phyloP scores from a whole-genome alignment of 441 rosid genomes.

The Croton laevigatus region DNA sequence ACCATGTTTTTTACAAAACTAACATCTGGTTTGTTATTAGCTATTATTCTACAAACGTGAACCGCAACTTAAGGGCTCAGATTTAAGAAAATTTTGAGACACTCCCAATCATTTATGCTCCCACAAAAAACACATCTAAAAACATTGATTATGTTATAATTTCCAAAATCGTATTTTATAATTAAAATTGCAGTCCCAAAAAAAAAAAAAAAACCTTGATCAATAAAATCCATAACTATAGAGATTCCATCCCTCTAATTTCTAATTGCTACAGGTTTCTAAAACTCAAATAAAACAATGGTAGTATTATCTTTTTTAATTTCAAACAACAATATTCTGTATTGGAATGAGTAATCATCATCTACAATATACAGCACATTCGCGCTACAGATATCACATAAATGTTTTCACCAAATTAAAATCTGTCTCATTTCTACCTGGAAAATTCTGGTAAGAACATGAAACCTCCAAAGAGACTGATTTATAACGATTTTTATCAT shows the following conservation, averaged over 20 bases:
- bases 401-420: neutral
- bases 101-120: too few species aligned
- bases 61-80: neutral
- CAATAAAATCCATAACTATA: neutral
- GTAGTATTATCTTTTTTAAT: neutral
- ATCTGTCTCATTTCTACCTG: conserved; percentile 40
- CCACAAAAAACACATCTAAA: too few species aligned
- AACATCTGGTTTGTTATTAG: neutral
- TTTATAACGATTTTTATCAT: conserved; percentile 28
- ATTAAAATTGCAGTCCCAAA: neutral
- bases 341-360: neutral
- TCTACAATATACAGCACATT: neutral
- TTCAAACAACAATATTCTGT: neutral
- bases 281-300: neutral
- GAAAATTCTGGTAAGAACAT: conserved; percentile 41
- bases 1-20: neutral
- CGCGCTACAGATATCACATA: too few species aligned
- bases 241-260: neutral
- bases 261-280: neutral
- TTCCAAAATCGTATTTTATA: neutral
- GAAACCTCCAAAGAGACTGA: conserved; percentile 27
- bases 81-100: too few species aligned
- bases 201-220: neutral
- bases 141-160: too few species aligned
- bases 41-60: too few species aligned